Base-by-base conservation (phyloP, 768 basidiomycete genomes). In the Fomitopsis serialis region DNA sequence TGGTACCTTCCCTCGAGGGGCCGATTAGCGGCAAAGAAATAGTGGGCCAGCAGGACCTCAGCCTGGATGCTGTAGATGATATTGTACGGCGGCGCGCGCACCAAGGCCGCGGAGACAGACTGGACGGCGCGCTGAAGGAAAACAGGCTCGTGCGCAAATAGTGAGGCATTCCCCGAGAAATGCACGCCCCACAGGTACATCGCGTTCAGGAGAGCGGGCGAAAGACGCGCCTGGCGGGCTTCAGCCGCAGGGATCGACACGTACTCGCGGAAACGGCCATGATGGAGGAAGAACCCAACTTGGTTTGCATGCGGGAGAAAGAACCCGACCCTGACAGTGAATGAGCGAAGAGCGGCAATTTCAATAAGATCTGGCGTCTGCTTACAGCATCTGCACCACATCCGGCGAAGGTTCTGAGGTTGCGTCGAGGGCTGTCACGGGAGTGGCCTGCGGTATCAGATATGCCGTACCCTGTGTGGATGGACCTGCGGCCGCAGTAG, bases 241-340 rank as follows among this genome's bases (percentile, higher is more conserved):
- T 57, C 55, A 19, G 54, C 43, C 36, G 48, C 40, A n/a, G 58
- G 48, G 10, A 55, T 48, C n/a, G 51, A 55, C 17, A 58, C 42
- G 13, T 52, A 32, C 7, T 73, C 53, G 32, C 68, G 70, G 56
- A 85, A 79, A 4, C 80, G 76, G 4, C 68, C 61, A 1, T 65
- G 34, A 55, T 81, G 64, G 53, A 89, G 77, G 63, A 87, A 89
- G 62, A 89, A 81, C 8, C 84, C 85, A 52, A 86, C 76, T 57
- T 82, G 77, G 27, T 69, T 60, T 3, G 75, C 72, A 58, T 86
- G 76, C 12, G 78, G 79, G 6, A 81, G 61, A 58, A 90, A 81
- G 34, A 55, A 48, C 25, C 62, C 54, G 50, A 66, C 46, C 21
- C 65, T 66, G 42, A 21, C 9, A n/a, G 32, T n/a, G 48, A 35